Conservation (phyloP, 805 yeast genomes). For the Cephaloascus fragrans region DNA sequence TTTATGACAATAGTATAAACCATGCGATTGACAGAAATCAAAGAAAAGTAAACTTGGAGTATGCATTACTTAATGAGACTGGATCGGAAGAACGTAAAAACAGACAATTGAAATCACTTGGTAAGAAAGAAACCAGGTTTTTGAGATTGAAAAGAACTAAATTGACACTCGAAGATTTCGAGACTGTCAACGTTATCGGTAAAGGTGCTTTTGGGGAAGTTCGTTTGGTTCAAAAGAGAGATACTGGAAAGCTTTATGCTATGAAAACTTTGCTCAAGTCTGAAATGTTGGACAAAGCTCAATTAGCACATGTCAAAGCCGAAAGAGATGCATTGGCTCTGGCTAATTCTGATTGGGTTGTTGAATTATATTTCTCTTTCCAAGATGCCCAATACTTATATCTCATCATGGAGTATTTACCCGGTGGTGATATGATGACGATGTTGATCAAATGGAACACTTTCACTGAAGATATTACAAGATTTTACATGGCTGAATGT, state of each 20-base stretch:
- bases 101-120: conserved; percentile 72
- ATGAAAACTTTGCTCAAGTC: conserved; percentile 87
- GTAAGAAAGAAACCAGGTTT: conserved; percentile 83
- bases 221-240: conserved; percentile 83
- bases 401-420: conserved; percentile 71
- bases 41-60: conserved; percentile 79
- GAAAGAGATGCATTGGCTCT: conserved; percentile 93
- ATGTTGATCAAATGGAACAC: conserved; percentile 93
- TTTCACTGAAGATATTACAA: conserved; percentile 84
- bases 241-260: conserved; percentile 86
- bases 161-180: conserved; percentile 73
- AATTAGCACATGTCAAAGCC: conserved; percentile 90
- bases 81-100: conserved; percentile 80
- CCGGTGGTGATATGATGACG: conserved; percentile 88
- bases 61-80: conserved; percentile 55
- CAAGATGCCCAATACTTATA: conserved; percentile 71
- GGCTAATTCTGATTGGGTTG: conserved; percentile 84
- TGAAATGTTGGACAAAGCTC: conserved; percentile 93
- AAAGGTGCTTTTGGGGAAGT: conserved; percentile 99
- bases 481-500: conserved; percentile 94
- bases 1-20: conserved; percentile 73
- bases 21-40: conserved; percentile 96
- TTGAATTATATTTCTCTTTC: conserved; percentile 70
- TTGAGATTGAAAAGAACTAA: conserved; percentile 79
- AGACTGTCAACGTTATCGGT: conserved; percentile 82